Evolutionary conservation across 768 basidiomycete genomes (phyloP), one percentile per base, ranked within the genome.

Genomic region (Cyclocybe aegerita): DNA sequence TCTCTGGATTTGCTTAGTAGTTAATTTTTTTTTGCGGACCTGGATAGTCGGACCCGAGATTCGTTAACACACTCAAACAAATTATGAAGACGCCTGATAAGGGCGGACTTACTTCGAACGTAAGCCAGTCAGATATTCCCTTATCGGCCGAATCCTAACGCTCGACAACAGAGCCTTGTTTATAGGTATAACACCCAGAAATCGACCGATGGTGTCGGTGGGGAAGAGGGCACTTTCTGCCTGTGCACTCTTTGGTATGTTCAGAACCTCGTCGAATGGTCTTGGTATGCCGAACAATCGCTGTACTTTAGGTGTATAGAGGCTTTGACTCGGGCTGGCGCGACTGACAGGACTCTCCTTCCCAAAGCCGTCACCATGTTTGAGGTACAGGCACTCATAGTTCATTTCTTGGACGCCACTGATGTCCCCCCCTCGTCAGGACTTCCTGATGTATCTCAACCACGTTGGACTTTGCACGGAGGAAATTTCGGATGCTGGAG

Each of bases 211-310:
- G 96, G 96, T 6, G 93, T 98, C 9, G 95, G 96, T 1, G 94
- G 95, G 1, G 92, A 96, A 56, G 95, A 97, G 68, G 95, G 95
- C 1, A 94, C 90, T 0, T 97, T 98, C 70, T 92, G 91, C 53
- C 72, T 98, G 41, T 94, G 92, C 61, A 91, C 89, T 0, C 66
- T 92, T 6, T 92, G 88, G 90, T 88, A 45, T 5, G 72, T 65
- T 48, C 41, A 14, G 17, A 8, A 7, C 29, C 46, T 32, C 30
- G 38, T 31, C 14, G 5, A 1, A 1, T 16, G 10, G 6, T 34
- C 11, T 12, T 15, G 2, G 8, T 17, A 40, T 23, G 36, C 50
- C 11, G 40, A 35, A 34, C 17, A 23, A 23, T 23, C 2, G 23
- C 23, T 2, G 23, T 1, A 23, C 23, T 23, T 23, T 54, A 90